Evolutionary conservation across 2,329 filamentous ascomycete genomes (phyloP).

Genomic region (Neonectria hederae): DNA sequence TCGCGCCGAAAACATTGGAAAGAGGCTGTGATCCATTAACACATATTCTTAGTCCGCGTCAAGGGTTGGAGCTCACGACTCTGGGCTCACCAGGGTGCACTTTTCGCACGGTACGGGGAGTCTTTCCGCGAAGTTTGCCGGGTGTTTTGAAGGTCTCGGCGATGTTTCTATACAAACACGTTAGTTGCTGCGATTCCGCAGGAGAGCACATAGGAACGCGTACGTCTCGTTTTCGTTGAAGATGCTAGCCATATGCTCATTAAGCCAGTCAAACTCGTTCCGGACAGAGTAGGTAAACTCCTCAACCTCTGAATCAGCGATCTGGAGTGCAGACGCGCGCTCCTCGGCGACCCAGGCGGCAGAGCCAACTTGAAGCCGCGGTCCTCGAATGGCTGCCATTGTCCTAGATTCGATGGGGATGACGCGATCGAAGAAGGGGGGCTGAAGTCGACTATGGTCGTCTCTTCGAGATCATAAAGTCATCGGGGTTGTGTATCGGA

Average conservation of each 20-base stretch:
- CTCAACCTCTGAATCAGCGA: conserved; percentile 84
- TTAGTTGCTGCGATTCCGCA: conserved; percentile 23
- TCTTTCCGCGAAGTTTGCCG: conserved; percentile 83
- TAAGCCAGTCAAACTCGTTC: conserved; percentile 97
- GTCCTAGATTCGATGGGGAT: conserved; percentile 30
- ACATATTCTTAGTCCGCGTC: not conserved
- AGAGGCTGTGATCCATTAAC: conserved; percentile 60
- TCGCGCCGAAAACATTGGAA: conserved; percentile 66
- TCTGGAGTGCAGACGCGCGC: conserved; percentile 77
- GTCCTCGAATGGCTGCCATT: conserved; percentile 60
- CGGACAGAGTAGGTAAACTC: conserved; percentile 92
- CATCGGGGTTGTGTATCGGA: conserved; percentile 31
- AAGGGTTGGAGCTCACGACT: conserved; percentile 62
- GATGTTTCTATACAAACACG: conserved; percentile 72
- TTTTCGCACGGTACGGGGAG: conserved; percentile 76
- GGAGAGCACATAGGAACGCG: conserved; percentile 27
- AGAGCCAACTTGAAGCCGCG: conserved; percentile 79
- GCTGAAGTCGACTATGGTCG: conserved; percentile 29
- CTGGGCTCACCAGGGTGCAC: conserved; percentile 65
- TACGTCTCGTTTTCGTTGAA: conserved; percentile 90
- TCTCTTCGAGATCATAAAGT: conserved; percentile 33
- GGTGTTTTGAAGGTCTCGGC: conserved; percentile 96
- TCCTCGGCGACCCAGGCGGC: conserved; percentile 87
- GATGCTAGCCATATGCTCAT: conserved; percentile 97
- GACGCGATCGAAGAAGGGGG: conserved; percentile 18